phyloP scores from a whole-genome alignment of 169 alveolate genomes.

The Perkinsus chesapeaki region DNA sequence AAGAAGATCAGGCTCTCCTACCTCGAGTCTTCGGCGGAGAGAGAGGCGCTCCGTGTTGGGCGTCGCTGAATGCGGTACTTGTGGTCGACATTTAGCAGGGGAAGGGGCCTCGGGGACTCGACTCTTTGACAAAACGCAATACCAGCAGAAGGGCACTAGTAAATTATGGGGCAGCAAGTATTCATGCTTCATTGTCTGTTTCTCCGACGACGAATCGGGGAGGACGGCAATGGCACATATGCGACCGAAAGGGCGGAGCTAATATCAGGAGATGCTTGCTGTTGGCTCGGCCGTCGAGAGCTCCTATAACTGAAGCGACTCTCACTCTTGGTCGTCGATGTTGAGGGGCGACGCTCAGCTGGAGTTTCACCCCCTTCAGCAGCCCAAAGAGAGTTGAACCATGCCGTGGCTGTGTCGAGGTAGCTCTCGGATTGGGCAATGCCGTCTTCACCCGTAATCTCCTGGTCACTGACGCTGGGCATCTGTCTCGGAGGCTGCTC shows the following conservation, averaged over 20 bases:
- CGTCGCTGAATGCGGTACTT: not conserved
- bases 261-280: no score
- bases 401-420: not conserved
- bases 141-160: not conserved
- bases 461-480: not conserved
- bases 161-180: not conserved
- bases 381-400: not conserved
- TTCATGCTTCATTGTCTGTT: not conserved
- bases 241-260: no score
- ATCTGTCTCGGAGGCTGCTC: not conserved
- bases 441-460: not conserved
- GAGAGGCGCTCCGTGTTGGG: not conserved
- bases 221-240: not conserved
- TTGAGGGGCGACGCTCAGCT: not conserved
- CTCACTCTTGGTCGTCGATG: not conserved
- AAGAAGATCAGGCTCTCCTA: not conserved
- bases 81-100: not conserved
- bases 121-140: not conserved
- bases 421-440: not conserved
- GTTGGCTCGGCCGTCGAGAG: no score
- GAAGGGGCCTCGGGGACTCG: not conserved
- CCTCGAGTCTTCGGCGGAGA: not conserved
- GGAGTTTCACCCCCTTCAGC: not conserved
- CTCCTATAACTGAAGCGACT: not conserved
- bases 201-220: not conserved